These are phyloP conservation scores for Casuarina cunninghamiana DNA, from an alignment of 306 rosid species.

Conservation along the genomic window DNA sequence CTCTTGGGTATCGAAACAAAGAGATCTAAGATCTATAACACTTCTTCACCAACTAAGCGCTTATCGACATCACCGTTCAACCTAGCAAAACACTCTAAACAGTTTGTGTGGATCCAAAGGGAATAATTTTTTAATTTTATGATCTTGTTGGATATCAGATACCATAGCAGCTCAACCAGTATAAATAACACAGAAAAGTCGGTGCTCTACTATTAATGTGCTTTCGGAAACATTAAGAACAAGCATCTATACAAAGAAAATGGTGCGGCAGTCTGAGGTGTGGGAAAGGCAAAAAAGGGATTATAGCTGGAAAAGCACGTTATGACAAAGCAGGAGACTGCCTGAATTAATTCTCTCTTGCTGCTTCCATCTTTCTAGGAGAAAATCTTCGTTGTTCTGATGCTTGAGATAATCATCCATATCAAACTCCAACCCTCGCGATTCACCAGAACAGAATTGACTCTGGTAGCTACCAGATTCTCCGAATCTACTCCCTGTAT, in stretches of 20 bases:
- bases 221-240: background rate
- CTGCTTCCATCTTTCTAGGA: constrained; percentile 66
- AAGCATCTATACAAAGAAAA: constrained; percentile 36
- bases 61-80: too few relatives aligned
- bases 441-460: constrained; percentile 36
- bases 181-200: too few relatives aligned
- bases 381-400: constrained; percentile 59
- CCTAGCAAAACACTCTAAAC: too few relatives aligned
- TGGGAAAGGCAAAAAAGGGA: constrained; percentile 8
- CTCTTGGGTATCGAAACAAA: too few relatives aligned
- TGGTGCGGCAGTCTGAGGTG: background rate
- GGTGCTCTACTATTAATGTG: background rate
- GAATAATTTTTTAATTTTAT: too few relatives aligned
- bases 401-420: constrained; percentile 67
- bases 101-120: too few relatives aligned
- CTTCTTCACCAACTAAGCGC: too few relatives aligned
- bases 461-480: constrained; percentile 30
- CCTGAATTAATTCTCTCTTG: constrained; percentile 64
- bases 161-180: background rate
- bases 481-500: constrained; percentile 37
- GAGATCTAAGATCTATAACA: too few relatives aligned
- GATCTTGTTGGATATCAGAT: too few relatives aligned
- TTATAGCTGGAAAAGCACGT: constrained; percentile 44
- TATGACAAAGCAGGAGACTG: constrained; percentile 59
- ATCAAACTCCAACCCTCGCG: constrained; percentile 48